Evolutionary conservation across 1,284 basidiomycete species (phyloP).

Genomic region (Sporisorium exsertum): DNA sequence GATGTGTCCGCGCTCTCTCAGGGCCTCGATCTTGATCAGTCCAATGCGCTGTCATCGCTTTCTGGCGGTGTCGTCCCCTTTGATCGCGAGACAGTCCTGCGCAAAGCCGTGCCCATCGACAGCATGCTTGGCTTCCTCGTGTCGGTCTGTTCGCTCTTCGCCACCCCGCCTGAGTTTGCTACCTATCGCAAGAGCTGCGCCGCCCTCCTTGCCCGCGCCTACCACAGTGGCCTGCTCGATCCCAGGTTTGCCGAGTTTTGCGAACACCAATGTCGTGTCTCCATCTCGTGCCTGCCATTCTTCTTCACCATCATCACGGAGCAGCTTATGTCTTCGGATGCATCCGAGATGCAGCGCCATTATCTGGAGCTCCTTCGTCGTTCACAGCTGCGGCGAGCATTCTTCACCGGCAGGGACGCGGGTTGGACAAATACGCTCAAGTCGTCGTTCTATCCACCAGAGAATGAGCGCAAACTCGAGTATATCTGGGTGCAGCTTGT

Average conservation of each 20-base stretch:
- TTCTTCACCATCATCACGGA: conserved; percentile 48
- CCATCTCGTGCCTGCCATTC: conserved; percentile 38
- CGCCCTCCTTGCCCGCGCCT: conserved; percentile 19
- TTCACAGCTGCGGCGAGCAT: conserved; percentile 32
- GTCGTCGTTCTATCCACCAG: conserved; percentile 35
- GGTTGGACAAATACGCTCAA: conserved; percentile 17
- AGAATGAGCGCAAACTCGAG: conserved; percentile 38
- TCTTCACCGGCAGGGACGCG: conserved; percentile 30
- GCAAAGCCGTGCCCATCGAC: conserved; percentile 47
- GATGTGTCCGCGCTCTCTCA: conserved; percentile 46
- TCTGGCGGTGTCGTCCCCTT: conserved; percentile 9
- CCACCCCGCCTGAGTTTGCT: conserved; percentile 36
- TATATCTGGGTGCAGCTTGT: conserved; percentile 43
- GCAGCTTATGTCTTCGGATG: conserved; percentile 40
- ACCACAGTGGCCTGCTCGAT: conserved; percentile 25
- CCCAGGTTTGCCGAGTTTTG: conserved; percentile 26
- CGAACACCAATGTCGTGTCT: conserved; percentile 22
- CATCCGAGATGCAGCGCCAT: conserved; percentile 49
- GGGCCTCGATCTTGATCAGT: conserved; percentile 32
- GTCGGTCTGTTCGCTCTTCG: conserved; percentile 28
- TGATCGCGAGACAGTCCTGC: conserved; percentile 42
- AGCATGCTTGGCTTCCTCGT: conserved; percentile 45
- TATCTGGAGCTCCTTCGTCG: conserved; percentile 43
- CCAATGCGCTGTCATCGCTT: conserved; percentile 21
- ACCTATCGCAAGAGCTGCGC: conserved; percentile 31